These are phyloP conservation scores for Macrophomina phaseolina DNA, from an alignment of 2,329 filamentous ascomycete species.

Conservation along the genomic window DNA sequence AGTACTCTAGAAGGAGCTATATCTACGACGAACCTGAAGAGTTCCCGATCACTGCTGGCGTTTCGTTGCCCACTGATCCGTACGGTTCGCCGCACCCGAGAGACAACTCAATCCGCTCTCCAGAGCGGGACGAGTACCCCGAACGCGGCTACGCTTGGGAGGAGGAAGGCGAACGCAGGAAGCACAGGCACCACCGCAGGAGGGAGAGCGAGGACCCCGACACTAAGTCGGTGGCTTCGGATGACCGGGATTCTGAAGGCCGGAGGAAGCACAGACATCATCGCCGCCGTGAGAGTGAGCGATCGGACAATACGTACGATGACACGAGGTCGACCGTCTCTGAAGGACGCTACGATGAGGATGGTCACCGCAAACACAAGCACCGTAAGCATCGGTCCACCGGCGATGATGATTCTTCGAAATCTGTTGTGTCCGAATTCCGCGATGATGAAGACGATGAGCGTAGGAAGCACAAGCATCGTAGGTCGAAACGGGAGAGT, in stretches of 20 bases:
- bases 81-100: not conserved
- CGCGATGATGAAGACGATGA: constrained; percentile 28
- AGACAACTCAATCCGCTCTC: not conserved
- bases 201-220: constrained; percentile 26
- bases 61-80: not conserved
- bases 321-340: constrained; percentile 48
- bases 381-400: constrained; percentile 35
- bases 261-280: constrained; percentile 38
- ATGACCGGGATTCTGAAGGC: constrained; percentile 26
- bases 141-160: constrained; percentile 21
- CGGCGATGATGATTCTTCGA: constrained; percentile 24
- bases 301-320: constrained; percentile 38
- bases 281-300: constrained; percentile 43
- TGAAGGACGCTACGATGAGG: constrained; percentile 43
- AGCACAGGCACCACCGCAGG: constrained; percentile 11
- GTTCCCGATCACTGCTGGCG: not conserved
- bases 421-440: constrained; percentile 24
- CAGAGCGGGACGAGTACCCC: not conserved
- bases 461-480: constrained; percentile 25
- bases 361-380: constrained; percentile 42
- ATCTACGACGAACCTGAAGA: constrained; percentile 26
- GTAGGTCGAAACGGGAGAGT: constrained; percentile 32
- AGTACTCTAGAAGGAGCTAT: constrained; percentile 5
- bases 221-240: constrained; percentile 28
- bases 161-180: constrained; percentile 21